A percentile compares a stretch with the other conserved stretches of the same genome.
phyloP scores from a whole-genome alignment of 2,329 filamentous ascomycete species.

The Mycosphaerella sp. region DNA sequence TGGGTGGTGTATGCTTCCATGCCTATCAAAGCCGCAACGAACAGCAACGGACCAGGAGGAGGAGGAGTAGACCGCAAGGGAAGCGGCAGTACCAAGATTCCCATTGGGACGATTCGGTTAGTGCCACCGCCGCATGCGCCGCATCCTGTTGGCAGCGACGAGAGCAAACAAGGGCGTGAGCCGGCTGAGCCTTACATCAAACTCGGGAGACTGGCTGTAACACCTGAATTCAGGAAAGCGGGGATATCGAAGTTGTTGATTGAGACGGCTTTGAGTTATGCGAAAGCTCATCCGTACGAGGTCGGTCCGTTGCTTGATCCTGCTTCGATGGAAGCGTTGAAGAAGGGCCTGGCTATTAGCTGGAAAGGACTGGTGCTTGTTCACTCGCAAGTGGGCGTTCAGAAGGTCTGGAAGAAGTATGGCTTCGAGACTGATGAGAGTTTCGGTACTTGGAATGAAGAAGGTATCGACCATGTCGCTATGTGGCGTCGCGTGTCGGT shows the following conservation, averaged over 20 bases:
- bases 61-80: constrained; percentile 32
- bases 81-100: constrained; percentile 41
- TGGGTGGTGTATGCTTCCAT: constrained; percentile 77
- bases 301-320: constrained; percentile 37
- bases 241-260: constrained; percentile 62
- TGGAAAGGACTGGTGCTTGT: constrained; percentile 73
- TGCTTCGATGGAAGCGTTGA: constrained; percentile 31
- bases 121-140: constrained; percentile 68
- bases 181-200: constrained; percentile 72
- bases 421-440: constrained; percentile 68
- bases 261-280: constrained; percentile 62
- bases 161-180: constrained; percentile 36
- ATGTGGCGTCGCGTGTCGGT: constrained; percentile 61
- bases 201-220: constrained; percentile 69
- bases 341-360: constrained; percentile 36
- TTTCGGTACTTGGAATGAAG: constrained; percentile 75
- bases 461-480: constrained; percentile 76
- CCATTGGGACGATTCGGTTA: constrained; percentile 71
- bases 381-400: constrained; percentile 67
- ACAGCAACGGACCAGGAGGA: constrained; percentile 9
- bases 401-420: constrained; percentile 60
- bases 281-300: constrained; percentile 51
- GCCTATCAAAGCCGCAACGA: constrained; percentile 35
- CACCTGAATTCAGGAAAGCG: constrained; percentile 43
- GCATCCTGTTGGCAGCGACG: constrained; percentile 18